These are phyloP conservation scores for Musa acuminata DNA, from an alignment of 176 grass and related monocot genomes.

Conservation along the genomic window DNA sequence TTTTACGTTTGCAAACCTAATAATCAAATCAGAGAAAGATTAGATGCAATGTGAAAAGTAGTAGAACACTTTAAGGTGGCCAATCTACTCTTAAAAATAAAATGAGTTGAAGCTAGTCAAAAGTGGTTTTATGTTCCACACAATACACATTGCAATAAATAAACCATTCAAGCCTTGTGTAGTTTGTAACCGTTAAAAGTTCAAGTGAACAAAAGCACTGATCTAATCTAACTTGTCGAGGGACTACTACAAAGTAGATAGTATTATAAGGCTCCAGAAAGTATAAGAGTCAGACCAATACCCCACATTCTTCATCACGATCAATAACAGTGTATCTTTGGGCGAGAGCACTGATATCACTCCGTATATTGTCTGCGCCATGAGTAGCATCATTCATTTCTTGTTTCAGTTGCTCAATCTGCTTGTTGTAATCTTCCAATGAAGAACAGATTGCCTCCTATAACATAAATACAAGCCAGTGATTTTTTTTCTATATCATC, in stretches of 20 bases:
- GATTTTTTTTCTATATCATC: not conserved
- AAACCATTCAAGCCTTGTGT: no score
- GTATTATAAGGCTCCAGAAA: not conserved
- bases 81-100: not conserved
- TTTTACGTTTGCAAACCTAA: conserved; percentile 79
- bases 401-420: conserved; percentile 86
- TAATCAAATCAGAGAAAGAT: conserved; percentile 11
- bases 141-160: no score
- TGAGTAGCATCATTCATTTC: conserved; percentile 97
- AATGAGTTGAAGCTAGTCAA: not conserved
- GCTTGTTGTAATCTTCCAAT: conserved; percentile 90
- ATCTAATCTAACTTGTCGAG: no score
- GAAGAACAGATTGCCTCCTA: conserved; percentile 98
- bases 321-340: conserved; percentile 88
- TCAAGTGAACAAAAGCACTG: no score
- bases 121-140: no score
- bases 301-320: conserved; percentile 87
- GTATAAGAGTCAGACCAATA: conserved; percentile 18
- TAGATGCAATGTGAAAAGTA: not conserved
- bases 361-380: conserved; percentile 89
- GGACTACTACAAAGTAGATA: not conserved
- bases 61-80: not conserved
- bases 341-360: conserved; percentile 87
- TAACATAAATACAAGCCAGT: not conserved
- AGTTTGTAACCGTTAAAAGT: no score